phyloP scores from a whole-genome alignment of 805 yeast species.

The Scheffersomyces coipomensis region DNA sequence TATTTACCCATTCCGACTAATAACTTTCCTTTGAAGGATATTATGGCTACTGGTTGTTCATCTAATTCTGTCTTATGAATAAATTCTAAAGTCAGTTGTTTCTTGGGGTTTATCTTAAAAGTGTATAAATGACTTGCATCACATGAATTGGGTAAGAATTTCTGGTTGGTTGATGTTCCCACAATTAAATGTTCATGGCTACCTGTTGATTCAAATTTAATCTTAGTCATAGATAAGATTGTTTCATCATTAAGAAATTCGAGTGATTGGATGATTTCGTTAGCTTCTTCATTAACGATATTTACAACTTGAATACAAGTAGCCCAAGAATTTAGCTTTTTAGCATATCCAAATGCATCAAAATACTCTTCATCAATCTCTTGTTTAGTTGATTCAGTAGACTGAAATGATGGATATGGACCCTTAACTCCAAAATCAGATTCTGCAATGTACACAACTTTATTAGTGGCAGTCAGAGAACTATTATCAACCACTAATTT shows the following conservation, averaged over 20 bases:
- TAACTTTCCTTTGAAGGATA: slow-evolving; percentile 54
- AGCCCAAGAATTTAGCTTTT: slow-evolving; percentile 34
- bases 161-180: slow-evolving; percentile 36
- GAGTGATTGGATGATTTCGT: slow-evolving; percentile 39
- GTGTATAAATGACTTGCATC: slow-evolving; percentile 31
- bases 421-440: slow-evolving; percentile 40
- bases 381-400: neutral
- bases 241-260: slow-evolving; percentile 45
- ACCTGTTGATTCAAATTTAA: slow-evolving; percentile 25
- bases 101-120: slow-evolving; percentile 33
- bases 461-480: slow-evolving; percentile 14
- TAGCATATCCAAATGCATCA: slow-evolving; percentile 47
- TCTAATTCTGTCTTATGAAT: slow-evolving; percentile 63
- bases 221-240: slow-evolving; percentile 36
- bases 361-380: slow-evolving; percentile 28
- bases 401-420: slow-evolving; percentile 20
- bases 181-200: slow-evolving; percentile 41
- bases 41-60: slow-evolving; percentile 46
- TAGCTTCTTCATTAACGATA: slow-evolving; percentile 22
- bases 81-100: slow-evolving; percentile 29
- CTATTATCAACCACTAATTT: slow-evolving; percentile 25
- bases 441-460: slow-evolving; percentile 41
- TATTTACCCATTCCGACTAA: slow-evolving; percentile 55
- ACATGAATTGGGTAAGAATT: slow-evolving; percentile 24
- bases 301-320: slow-evolving; percentile 56